Percentiles rank a stretch among this genome's conserved stretches.
Evolutionary conservation across 495 filamentous ascomycete species (phyloP).

Genomic region (Penicillium robsamsonii): DNA sequence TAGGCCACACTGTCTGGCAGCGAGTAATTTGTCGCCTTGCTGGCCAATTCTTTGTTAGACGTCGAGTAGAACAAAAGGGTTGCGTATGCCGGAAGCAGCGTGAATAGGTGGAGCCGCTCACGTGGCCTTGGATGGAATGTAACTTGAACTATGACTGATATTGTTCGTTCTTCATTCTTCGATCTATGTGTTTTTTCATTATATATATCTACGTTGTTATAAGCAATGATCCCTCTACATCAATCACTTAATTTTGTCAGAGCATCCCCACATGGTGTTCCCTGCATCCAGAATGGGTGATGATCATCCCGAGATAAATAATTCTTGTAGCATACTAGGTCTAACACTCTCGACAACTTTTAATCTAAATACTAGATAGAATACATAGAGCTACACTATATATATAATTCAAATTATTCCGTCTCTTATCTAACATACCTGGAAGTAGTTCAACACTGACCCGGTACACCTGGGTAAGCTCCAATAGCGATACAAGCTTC

Average conservation of each 20-base stretch:
- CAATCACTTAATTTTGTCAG: neutral
- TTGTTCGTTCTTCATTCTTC: neutral
- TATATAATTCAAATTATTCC: too few species aligned
- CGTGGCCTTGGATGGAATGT: conserved; percentile 4
- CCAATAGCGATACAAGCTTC: neutral
- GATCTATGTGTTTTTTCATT: neutral
- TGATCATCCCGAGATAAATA: conserved; percentile 1
- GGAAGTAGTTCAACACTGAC: neutral
- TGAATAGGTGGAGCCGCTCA: conserved; percentile 8
- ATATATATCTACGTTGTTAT: neutral
- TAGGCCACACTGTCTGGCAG: conserved; percentile 4
- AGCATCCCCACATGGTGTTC: conserved; percentile 4
- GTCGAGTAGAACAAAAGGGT: conserved; percentile 1
- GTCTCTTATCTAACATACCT: neutral
- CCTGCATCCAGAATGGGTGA: conserved; percentile 4
- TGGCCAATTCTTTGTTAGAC: neutral
- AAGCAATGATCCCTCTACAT: neutral
- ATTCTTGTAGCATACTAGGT: neutral
- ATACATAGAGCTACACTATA: neutral
- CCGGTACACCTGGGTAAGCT: neutral
- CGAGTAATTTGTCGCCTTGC: neutral
- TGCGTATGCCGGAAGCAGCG: conserved; percentile 19
- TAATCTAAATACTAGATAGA: neutral
- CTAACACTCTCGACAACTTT: neutral
- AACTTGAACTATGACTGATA: neutral